A percentile compares a stretch with the other conserved stretches of the same genome.
Evolutionary conservation across 176 grass and related monocot genomes (phyloP).

Genomic region (Zoysia japonica): DNA sequence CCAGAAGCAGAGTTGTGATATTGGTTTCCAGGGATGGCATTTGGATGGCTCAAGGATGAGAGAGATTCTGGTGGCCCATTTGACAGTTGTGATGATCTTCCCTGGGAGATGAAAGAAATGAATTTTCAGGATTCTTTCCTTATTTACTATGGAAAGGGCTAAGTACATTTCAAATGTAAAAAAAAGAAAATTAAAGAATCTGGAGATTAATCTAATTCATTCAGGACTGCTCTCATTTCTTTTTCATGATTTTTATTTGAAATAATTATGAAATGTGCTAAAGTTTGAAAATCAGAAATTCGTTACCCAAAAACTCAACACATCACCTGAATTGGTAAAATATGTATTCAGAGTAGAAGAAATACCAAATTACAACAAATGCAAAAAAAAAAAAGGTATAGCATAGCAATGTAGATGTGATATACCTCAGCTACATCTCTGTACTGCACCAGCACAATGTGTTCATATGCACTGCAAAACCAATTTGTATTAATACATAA

Average conservation of each 20-base stretch:
- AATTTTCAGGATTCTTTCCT: slow-evolving; percentile 25
- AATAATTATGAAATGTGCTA: not conserved
- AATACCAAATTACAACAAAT: slow-evolving; percentile 22
- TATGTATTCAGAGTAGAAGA: slow-evolving; percentile 8
- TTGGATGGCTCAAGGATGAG: slow-evolving; percentile 47
- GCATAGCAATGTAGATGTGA: slow-evolving; percentile 25
- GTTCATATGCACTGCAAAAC: slow-evolving; percentile 79
- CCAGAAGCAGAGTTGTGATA: slow-evolving; percentile 40
- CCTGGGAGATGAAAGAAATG: slow-evolving; percentile 48
- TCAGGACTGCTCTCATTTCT: not conserved
- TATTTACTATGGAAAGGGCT: slow-evolving; percentile 7
- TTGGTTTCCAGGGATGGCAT: slow-evolving; percentile 37
- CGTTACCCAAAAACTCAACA: slow-evolving; percentile 12
- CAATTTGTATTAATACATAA: slow-evolving; percentile 27
- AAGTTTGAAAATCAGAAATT: not conserved
- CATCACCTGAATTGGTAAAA: not conserved
- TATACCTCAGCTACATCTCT: slow-evolving; percentile 90
- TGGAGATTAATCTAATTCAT: slow-evolving; percentile 24
- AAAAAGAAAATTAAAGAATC: not conserved
- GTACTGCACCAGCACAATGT: slow-evolving; percentile 97
- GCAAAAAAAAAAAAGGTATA: not conserved
- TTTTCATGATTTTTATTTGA: slow-evolving; percentile 27
- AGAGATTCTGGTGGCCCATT: slow-evolving; percentile 56
- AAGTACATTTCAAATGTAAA: slow-evolving; percentile 7
- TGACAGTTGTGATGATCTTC: slow-evolving; percentile 59